These are phyloP conservation scores for Cryptosporidium canis DNA, from an alignment of 169 alveolate genomes.

Conservation along the genomic window DNA sequence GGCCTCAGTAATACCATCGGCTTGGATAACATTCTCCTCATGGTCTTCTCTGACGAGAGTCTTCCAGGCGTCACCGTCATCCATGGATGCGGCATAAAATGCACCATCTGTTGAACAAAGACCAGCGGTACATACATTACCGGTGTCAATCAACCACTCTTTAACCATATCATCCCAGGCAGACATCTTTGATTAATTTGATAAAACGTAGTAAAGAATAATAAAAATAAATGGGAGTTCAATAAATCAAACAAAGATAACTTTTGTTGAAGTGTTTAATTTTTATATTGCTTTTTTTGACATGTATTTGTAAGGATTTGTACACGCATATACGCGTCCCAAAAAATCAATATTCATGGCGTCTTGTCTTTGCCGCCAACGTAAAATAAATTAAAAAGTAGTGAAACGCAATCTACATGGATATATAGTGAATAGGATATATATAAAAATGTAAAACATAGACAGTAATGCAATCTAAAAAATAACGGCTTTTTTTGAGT, in stretches of 20 bases:
- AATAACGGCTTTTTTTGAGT: too few species aligned
- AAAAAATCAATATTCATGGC: not conserved
- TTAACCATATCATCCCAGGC: conserved; percentile 74
- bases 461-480: too few species aligned
- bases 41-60: conserved; percentile 74
- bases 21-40: conserved; percentile 73
- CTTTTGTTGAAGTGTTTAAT: conserved; percentile 2
- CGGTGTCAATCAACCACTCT: conserved; percentile 79
- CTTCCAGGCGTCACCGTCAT: conserved; percentile 76
- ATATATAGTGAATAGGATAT: not conserved
- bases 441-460: too few species aligned
- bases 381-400: not conserved
- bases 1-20: conserved; percentile 74
- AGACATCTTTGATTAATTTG: conserved; percentile 3
- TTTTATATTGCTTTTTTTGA: not conserved
- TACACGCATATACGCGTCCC: conserved; percentile 72
- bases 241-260: not conserved
- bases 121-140: conserved; percentile 76
- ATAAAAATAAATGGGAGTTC: not conserved
- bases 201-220: not conserved
- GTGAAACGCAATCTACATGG: not conserved
- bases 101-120: conserved; percentile 74
- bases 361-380: conserved; percentile 38
- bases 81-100: conserved; percentile 74
- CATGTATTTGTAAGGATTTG: conserved; percentile 52